A percentile compares a stretch with the other conserved stretches of the same genome.
These are phyloP conservation scores for Cadophora luteo-olivacea DNA, from an alignment of 2,329 filamentous ascomycete genomes.

Conservation along the genomic window DNA sequence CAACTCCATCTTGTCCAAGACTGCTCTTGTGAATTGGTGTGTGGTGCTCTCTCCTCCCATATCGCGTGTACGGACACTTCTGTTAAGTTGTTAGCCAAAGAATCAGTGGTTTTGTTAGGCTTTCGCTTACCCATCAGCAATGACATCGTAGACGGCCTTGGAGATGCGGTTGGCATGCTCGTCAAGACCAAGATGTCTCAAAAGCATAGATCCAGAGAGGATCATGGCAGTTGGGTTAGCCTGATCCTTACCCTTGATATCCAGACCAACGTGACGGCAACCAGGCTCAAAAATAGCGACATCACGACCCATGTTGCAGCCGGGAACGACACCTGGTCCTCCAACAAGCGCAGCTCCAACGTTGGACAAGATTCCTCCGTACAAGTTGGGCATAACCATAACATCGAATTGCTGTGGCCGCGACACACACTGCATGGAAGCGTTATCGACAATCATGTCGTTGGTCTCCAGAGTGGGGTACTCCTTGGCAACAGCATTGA, in stretches of 20 bases:
- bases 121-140: conserved; percentile 81
- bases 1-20: conserved; percentile 92
- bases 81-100: conserved; percentile 50
- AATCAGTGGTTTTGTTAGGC: not conserved
- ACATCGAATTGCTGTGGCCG: conserved; percentile 98
- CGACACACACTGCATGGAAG: conserved; percentile 98
- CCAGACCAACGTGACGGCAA: conserved; percentile 98
- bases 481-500: conserved; percentile 91
- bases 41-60: conserved; percentile 93
- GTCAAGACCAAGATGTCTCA: conserved; percentile 95
- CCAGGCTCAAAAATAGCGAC: conserved; percentile 98
- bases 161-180: conserved; percentile 99
- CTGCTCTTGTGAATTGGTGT: conserved; percentile 92
- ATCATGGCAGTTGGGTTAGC: conserved; percentile 97
- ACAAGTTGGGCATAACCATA: conserved; percentile 99
- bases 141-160: conserved; percentile 78
- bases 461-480: conserved; percentile 95
- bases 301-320: conserved; percentile 99
- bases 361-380: conserved; percentile 98
- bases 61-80: conserved; percentile 87
- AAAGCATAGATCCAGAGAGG: conserved; percentile 94
- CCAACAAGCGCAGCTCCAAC: conserved; percentile 97
- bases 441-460: conserved; percentile 99
- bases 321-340: conserved; percentile 94
- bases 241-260: conserved; percentile 99